Conservation (phyloP, 2,329 filamentous ascomycete species). For the Dothideomycetes sp. region DNA sequence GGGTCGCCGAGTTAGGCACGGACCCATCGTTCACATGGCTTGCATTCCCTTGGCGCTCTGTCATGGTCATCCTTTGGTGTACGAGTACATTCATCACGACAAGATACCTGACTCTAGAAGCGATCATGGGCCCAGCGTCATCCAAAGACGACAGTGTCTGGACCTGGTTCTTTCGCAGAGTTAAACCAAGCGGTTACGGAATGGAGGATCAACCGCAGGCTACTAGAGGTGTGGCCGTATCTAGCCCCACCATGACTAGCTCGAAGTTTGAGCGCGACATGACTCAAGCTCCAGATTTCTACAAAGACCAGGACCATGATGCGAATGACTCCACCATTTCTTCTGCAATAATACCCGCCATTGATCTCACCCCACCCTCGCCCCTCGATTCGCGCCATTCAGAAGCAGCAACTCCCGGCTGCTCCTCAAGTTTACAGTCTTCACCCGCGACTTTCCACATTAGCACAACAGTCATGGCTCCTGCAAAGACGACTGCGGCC, state of each 20-base stretch:
- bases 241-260: not conserved
- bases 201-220: not conserved
- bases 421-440: not conserved
- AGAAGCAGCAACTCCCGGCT: not conserved
- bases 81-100: no score
- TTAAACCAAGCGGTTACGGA: no score
- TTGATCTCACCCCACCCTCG: not conserved
- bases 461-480: conserved; percentile 5
- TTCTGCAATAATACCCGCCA: not conserved
- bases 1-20: no score
- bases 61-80: no score
- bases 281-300: not conserved
- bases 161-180: no score
- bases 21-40: no score
- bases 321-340: not conserved
- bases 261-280: not conserved
- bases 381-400: not conserved
- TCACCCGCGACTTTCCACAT: not conserved
- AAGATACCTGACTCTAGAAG: no score
- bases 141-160: no score
- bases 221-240: no score
- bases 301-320: not conserved
- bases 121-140: no score
- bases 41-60: no score
- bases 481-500: not conserved